Conservation (phyloP, 768 basidiomycete species). For the Cystoderma amianthinum region DNA sequence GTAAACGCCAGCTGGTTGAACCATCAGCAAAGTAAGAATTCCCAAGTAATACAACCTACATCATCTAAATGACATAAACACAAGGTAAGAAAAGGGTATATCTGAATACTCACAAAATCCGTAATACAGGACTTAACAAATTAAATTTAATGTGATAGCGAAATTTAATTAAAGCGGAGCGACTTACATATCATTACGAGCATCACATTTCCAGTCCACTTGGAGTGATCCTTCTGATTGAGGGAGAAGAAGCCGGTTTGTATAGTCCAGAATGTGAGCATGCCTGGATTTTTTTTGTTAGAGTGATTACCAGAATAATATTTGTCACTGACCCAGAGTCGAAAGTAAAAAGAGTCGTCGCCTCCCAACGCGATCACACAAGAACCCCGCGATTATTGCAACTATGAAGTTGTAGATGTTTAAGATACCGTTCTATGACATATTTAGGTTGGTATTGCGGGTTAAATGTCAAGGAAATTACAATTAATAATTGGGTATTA, state of each 20-base stretch:
- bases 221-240: conserved; percentile 27
- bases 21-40: not conserved
- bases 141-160: not conserved
- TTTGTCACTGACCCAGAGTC: conserved; percentile 24
- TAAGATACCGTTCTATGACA: conserved; percentile 43
- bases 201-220: conserved; percentile 45
- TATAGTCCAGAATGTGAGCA: conserved; percentile 49
- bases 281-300: conserved; percentile 21
- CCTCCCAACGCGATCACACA: conserved; percentile 43
- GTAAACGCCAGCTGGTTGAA: conserved; percentile 20
- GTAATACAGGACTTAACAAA: conserved; percentile 20
- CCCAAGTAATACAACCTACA: conserved; percentile 8
- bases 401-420: conserved; percentile 51
- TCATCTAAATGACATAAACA: conserved; percentile 11
- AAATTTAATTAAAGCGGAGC: not conserved
- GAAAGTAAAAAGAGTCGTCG: conserved; percentile 44
- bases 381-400: conserved; percentile 39
- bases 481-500: conserved; percentile 33
- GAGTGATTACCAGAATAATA: not conserved
- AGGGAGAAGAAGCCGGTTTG: conserved; percentile 46
- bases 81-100: not conserved
- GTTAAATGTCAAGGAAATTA: conserved; percentile 12
- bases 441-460: not conserved
- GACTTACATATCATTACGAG: conserved; percentile 35
- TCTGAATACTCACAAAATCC: conserved; percentile 19